A percentile compares a stretch with the other conserved stretches of the same genome.
These are phyloP conservation scores for Aspergillus fumigatus DNA, from an alignment of 2,329 filamentous ascomycete species.

Conservation along the genomic window DNA sequence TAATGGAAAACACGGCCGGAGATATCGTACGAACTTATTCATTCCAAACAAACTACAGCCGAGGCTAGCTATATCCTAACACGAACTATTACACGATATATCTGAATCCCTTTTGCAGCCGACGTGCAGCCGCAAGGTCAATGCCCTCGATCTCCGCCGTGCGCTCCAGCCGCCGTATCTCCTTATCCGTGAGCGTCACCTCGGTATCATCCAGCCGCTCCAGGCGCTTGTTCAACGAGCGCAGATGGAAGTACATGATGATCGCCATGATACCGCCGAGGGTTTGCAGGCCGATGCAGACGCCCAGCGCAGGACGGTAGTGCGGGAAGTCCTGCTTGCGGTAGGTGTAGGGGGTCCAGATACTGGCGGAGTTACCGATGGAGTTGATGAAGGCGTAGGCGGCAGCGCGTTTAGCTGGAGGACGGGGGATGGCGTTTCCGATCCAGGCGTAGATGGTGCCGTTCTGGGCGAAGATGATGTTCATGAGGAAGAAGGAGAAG, in stretches of 20 bases:
- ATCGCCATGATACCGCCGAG: slow-evolving; percentile 33
- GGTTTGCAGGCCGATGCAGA: slow-evolving; percentile 39
- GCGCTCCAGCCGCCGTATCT: slow-evolving; percentile 44
- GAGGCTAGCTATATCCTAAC: background rate
- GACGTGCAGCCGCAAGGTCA: slow-evolving; percentile 45
- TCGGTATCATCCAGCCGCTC: slow-evolving; percentile 49
- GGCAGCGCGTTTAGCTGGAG: slow-evolving; percentile 52
- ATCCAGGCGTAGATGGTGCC: slow-evolving; percentile 50
- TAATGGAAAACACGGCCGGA: background rate
- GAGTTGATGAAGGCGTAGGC: slow-evolving; percentile 54
- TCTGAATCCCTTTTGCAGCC: slow-evolving; percentile 52
- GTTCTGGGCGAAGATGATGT: slow-evolving; percentile 54
- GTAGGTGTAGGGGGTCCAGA: slow-evolving; percentile 52
- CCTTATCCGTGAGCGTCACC: slow-evolving; percentile 42
- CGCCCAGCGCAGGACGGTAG: slow-evolving; percentile 40
- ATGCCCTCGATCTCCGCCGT: slow-evolving; percentile 52
- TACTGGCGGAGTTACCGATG: slow-evolving; percentile 49
- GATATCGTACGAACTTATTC: background rate
- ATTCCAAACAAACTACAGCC: background rate
- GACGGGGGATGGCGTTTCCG: slow-evolving; percentile 47
- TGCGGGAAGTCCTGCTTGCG: slow-evolving; percentile 34
- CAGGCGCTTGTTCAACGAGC: slow-evolving; percentile 47
- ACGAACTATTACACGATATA: slow-evolving; percentile 31
- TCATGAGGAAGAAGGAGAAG: slow-evolving; percentile 53
- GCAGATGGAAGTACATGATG: slow-evolving; percentile 37